These are phyloP conservation scores for Hypoxylon crocopeplum DNA, from an alignment of 495 filamentous ascomycete species.

Conservation along the genomic window DNA sequence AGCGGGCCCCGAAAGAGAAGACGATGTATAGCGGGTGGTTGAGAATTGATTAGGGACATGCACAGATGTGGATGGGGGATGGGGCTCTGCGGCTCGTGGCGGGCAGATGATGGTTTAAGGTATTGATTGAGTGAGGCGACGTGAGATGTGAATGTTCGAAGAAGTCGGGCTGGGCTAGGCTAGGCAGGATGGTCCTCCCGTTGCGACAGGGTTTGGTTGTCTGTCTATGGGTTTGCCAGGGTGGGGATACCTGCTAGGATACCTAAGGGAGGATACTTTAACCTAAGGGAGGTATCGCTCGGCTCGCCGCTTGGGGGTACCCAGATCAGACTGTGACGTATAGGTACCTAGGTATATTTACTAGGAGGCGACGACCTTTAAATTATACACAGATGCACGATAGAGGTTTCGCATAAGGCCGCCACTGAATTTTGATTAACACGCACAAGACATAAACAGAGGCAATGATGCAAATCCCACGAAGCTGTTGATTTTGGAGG, in stretches of 20 bases:
- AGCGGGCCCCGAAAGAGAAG: conserved; percentile 23
- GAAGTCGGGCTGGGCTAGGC: conserved; percentile 30
- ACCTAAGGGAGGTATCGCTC: background rate
- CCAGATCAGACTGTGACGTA: conserved; percentile 21
- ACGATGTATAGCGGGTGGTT: conserved; percentile 14
- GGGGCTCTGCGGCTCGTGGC: conserved; percentile 38
- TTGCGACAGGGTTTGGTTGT: conserved; percentile 33
- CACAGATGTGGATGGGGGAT: conserved; percentile 28
- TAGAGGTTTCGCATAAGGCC: background rate
- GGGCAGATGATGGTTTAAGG: conserved; percentile 16
- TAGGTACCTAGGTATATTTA: background rate
- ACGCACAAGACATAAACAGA: no score
- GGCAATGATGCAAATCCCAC: no score
- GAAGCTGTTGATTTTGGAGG: no score
- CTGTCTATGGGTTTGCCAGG: background rate
- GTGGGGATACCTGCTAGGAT: no score
- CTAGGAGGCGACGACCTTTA: background rate
- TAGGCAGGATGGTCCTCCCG: conserved; percentile 22
- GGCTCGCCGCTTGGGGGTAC: background rate
- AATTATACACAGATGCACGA: background rate
- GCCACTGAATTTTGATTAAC: no score
- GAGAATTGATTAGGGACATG: no score
- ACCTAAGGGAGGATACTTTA: no score
- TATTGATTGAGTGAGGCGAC: conserved; percentile 25
- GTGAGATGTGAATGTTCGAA: conserved; percentile 25